Evolutionary conservation across 2,329 filamentous ascomycete species (phyloP).

Genomic region (Sporothrix protearum): DNA sequence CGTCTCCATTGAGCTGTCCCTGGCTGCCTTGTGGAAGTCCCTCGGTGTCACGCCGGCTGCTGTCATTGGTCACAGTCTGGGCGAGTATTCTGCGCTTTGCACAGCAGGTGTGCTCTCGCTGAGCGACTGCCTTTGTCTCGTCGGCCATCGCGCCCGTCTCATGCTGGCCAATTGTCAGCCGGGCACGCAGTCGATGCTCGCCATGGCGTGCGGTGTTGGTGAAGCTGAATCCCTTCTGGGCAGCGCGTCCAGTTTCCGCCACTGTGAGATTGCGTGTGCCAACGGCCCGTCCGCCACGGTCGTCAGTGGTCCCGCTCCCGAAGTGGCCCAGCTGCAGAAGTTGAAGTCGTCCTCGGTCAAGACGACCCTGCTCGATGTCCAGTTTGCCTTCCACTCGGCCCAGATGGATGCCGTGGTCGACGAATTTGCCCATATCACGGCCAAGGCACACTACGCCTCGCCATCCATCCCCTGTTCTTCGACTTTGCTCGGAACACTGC

Average conservation of each 20-base stretch:
- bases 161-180: constrained; percentile 62
- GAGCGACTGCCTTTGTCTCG: constrained; percentile 69
- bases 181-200: constrained; percentile 60
- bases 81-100: constrained; percentile 70
- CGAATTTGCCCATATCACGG: constrained; percentile 50
- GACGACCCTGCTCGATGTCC: constrained; percentile 47
- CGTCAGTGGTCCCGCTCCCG: constrained; percentile 48
- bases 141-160: constrained; percentile 63
- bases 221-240: neutral
- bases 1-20: constrained; percentile 55
- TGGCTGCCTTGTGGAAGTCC: constrained; percentile 52
- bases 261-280: constrained; percentile 57
- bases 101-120: constrained; percentile 67
- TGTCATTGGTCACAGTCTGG: constrained; percentile 63
- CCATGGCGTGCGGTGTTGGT: constrained; percentile 41
- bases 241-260: neutral
- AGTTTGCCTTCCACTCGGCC: constrained; percentile 53
- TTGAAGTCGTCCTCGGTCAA: constrained; percentile 38
- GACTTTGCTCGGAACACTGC: constrained; percentile 60
- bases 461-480: constrained; percentile 63
- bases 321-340: constrained; percentile 41
- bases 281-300: constrained; percentile 75
- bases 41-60: constrained; percentile 54
- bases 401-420: constrained; percentile 56
- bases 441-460: constrained; percentile 37